Percentiles rank a stretch among this genome's conserved stretches.
These are phyloP conservation scores for Cladosporium velox DNA, from an alignment of 2,329 filamentous ascomycete species.

Conservation along the genomic window DNA sequence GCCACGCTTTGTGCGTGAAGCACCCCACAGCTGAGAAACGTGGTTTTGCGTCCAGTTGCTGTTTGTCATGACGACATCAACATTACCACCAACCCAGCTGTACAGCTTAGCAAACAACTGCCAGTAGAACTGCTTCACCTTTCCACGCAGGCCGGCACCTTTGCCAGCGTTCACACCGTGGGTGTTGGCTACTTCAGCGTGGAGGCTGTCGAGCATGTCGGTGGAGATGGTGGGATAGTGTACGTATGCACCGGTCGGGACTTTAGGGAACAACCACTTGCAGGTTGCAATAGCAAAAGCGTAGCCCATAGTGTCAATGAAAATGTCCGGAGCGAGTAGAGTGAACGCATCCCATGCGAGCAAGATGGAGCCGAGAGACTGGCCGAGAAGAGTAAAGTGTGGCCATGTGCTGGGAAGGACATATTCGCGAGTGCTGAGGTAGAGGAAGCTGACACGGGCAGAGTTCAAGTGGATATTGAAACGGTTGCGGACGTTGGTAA, in stretches of 20 bases:
- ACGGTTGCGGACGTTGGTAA: slow-evolving; percentile 65
- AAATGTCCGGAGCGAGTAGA: slow-evolving; percentile 88
- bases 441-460: slow-evolving; percentile 82
- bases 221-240: slow-evolving; percentile 98
- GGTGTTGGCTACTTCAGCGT: slow-evolving; percentile 57
- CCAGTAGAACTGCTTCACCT: slow-evolving; percentile 82
- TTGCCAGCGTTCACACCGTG: slow-evolving; percentile 80
- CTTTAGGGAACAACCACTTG: slow-evolving; percentile 75
- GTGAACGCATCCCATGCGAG: slow-evolving; percentile 90
- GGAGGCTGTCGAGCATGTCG: slow-evolving; percentile 81
- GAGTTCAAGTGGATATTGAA: slow-evolving; percentile 91
- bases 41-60: slow-evolving; percentile 90
- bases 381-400: slow-evolving; percentile 88
- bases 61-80: slow-evolving; percentile 97
- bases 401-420: slow-evolving; percentile 87
- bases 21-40: slow-evolving; percentile 77
- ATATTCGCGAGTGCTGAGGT: slow-evolving; percentile 83
- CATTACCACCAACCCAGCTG: slow-evolving; percentile 74
- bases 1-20: slow-evolving; percentile 49
- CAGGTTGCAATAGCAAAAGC: slow-evolving; percentile 83
- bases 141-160: slow-evolving; percentile 70
- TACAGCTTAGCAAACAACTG: slow-evolving; percentile 79
- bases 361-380: slow-evolving; percentile 84
- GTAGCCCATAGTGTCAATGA: slow-evolving; percentile 98
- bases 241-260: slow-evolving; percentile 90